Percentiles rank a stretch among this genome's conserved stretches.
phyloP scores from a whole-genome alignment of 2,329 filamentous ascomycete genomes.

The Hypoxylon sp. region DNA sequence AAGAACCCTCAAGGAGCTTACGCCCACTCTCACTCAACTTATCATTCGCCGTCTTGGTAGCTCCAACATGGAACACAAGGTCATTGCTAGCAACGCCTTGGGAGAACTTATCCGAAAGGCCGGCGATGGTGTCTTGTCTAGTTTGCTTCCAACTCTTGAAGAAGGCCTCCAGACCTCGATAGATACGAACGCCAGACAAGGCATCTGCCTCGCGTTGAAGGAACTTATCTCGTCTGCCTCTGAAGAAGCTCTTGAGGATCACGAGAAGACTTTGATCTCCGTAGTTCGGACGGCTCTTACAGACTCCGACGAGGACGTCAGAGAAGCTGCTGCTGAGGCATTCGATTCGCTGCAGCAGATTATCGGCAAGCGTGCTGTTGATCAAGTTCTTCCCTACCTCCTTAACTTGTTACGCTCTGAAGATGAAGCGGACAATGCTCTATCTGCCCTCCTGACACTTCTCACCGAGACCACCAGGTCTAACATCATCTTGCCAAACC shows the following conservation, averaged over 20 bases:
- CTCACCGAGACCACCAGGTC: constrained; percentile 94
- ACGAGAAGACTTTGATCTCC: constrained; percentile 94
- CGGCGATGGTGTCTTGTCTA: constrained; percentile 91
- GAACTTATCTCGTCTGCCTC: constrained; percentile 94
- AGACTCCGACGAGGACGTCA: constrained; percentile 88
- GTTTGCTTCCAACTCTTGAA: constrained; percentile 89
- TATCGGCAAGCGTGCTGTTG: constrained; percentile 92
- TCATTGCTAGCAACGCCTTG: constrained; percentile 96
- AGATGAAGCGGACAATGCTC: constrained; percentile 89
- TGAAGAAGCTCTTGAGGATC: constrained; percentile 89
- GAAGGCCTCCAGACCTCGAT: constrained; percentile 90
- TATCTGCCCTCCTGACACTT: constrained; percentile 92
- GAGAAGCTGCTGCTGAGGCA: constrained; percentile 95
- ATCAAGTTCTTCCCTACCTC: constrained; percentile 94
- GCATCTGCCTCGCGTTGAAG: constrained; percentile 95
- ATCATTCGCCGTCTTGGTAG: constrained; percentile 95
- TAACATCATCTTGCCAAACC: constrained; percentile 95
- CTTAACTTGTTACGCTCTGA: constrained; percentile 90
- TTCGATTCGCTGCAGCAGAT: constrained; percentile 96
- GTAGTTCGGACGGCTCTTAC: constrained; percentile 94
- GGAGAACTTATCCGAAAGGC: constrained; percentile 98
- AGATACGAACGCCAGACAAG: constrained; percentile 94
- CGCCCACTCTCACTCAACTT: constrained; percentile 93
- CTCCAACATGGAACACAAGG: constrained; percentile 98
- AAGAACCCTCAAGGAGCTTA: constrained; percentile 92